phyloP scores from a whole-genome alignment of 768 basidiomycete species.

The Kwoniella sp. region DNA sequence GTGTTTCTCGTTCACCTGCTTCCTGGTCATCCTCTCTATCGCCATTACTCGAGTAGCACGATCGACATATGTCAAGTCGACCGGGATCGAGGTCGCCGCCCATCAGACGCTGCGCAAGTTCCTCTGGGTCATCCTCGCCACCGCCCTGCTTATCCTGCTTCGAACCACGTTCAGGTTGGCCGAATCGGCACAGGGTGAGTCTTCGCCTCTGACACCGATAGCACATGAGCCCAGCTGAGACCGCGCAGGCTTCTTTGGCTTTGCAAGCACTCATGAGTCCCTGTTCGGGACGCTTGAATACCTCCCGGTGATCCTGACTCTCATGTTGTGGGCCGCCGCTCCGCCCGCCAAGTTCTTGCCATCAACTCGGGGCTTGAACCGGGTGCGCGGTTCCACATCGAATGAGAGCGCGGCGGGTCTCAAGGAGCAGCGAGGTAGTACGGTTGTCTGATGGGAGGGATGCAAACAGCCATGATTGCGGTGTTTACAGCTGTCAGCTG shows the following conservation, averaged over 20 bases:
- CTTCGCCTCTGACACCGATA: not conserved
- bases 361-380: no score
- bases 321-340: slow-evolving; percentile 30
- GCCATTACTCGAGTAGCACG: slow-evolving; percentile 29
- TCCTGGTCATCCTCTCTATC: slow-evolving; percentile 36
- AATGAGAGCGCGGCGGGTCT: no score
- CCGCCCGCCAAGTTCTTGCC: slow-evolving; percentile 20
- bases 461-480: no score
- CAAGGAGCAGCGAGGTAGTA: no score
- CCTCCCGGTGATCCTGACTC: slow-evolving; percentile 37
- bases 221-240: not conserved
- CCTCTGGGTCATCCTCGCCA: slow-evolving; percentile 35
- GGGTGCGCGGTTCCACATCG: no score
- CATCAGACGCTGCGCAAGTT: slow-evolving; percentile 17
- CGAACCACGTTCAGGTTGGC: slow-evolving; percentile 50
- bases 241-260: slow-evolving; percentile 36
- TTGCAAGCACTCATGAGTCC: slow-evolving; percentile 33
- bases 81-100: not conserved
- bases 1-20: slow-evolving; percentile 45
- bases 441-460: no score
- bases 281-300: slow-evolving; percentile 43
- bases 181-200: slow-evolving; percentile 49
- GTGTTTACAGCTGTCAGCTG: no score
- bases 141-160: slow-evolving; percentile 42
- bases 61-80: not conserved